Evolutionary conservation across 2,329 filamentous ascomycete species (phyloP).

Genomic region (Calonectria pseudoreteaudii): DNA sequence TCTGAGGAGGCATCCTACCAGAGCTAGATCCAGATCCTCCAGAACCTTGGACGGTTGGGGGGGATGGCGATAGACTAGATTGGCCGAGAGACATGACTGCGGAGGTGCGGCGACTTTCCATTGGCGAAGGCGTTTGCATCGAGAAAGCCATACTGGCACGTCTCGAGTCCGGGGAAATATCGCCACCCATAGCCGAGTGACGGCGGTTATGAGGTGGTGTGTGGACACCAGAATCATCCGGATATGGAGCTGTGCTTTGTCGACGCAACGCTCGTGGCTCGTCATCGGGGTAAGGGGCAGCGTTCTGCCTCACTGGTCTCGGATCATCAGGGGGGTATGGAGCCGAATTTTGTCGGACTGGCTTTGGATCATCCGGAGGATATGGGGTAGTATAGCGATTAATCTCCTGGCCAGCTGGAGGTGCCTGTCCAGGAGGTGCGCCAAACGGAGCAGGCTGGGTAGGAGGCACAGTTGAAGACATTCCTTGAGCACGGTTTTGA

Average conservation of each 20-base stretch:
- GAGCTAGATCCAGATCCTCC: neutral
- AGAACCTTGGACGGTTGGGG: neutral
- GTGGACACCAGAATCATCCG: conserved; percentile 28
- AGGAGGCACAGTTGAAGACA: conserved; percentile 34
- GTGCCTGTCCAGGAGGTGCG: conserved; percentile 10
- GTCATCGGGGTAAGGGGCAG: conserved; percentile 23
- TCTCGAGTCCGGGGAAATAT: conserved; percentile 44
- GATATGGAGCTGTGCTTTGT: conserved; percentile 24
- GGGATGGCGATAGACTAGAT: conserved; percentile 23
- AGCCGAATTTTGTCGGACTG: neutral
- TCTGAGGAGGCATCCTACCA: conserved; percentile 35
- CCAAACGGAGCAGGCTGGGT: conserved; percentile 33
- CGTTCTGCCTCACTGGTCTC: neutral
- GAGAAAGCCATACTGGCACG: conserved; percentile 41
- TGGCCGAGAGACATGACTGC: conserved; percentile 32
- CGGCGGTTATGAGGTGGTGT: conserved; percentile 30
- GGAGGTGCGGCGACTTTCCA: conserved; percentile 41
- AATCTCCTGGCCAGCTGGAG: conserved; percentile 3
- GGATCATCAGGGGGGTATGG: conserved; percentile 20
- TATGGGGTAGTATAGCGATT: conserved; percentile 5
- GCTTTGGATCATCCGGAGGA: neutral
- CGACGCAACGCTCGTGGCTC: conserved; percentile 15
- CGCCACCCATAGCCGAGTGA: conserved; percentile 42
- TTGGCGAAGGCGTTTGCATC: conserved; percentile 45
- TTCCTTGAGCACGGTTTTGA: conserved; percentile 25